Base-by-base conservation (phyloP, 2,329 filamentous ascomycete species). In the Ophiostoma ulmi region DNA sequence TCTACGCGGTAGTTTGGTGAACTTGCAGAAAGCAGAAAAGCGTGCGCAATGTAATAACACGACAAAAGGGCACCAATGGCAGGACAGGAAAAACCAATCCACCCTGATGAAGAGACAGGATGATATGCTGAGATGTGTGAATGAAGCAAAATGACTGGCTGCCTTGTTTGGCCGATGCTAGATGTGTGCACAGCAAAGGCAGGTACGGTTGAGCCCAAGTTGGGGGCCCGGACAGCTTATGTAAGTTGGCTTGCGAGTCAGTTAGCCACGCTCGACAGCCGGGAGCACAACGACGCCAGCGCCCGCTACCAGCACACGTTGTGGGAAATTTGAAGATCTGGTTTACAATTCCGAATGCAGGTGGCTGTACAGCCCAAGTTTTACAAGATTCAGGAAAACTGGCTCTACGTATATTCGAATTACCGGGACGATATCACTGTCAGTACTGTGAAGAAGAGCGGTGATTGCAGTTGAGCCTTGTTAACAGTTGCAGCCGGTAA, bases 1-100 rank as follows among this genome's bases (percentile, higher is more conserved):
- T 67, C 65, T 67, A 67, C 65, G 39, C 38, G 22, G 65, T 67
- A 67, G 65, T 44, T 67, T 67, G 38, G 65, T 67, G 65, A 67
- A 67, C 65, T 67, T 35, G 65, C 65, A 67, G 65, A 66, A 26
- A 41, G 63, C 63, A 66, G 63, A 48, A 48, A 48, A 48, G 39
- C n/a, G 64, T 48, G 64, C 64, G 39, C 36, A 67, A 5, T 31
- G 39, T 13, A 20, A 44, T 67, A 41, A 67, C 17, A 48, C 39
- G 22, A 31, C 8, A 17, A 5, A 6, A 11, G 65, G 14, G 20
- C 26, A 63, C 58, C 65, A 41, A 41, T 26, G 14, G 26, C 36
- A 31, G 10, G 10, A 35, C 38, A 35, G 39, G 4, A 35, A 31
- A 67, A 44, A 44, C 22, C 39, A 48, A 48, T 67, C 58, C 26